Percentiles rank a stretch among this genome's conserved stretches.
Evolutionary conservation across 345 rosid genomes (phyloP).

Genomic region (Euclidium syriacum): DNA sequence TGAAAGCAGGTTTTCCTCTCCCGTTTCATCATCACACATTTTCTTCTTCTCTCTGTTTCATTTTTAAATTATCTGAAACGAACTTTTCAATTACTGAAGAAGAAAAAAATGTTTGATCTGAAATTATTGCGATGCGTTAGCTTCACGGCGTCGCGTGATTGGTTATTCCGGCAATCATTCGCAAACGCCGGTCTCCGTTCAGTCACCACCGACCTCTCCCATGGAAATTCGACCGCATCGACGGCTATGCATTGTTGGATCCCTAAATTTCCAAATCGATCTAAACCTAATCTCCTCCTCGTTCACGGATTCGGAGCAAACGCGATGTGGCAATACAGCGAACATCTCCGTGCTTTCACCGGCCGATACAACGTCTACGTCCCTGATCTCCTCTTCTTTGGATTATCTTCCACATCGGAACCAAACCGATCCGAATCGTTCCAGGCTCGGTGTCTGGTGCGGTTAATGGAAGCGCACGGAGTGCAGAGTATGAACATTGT

Average conservation of each 20-base stretch:
- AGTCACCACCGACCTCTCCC: slow-evolving; percentile 40
- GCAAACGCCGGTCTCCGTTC: slow-evolving; percentile 53
- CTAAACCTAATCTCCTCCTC: slow-evolving; percentile 54
- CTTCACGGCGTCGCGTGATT: slow-evolving; percentile 57
- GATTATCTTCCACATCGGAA: slow-evolving; percentile 43
- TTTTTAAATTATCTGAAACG: no score
- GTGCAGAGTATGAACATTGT: slow-evolving; percentile 46
- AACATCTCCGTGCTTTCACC: slow-evolving; percentile 50
- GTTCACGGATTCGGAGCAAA: slow-evolving; percentile 78
- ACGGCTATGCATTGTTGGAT: slow-evolving; percentile 75
- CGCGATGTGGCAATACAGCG: slow-evolving; percentile 78
- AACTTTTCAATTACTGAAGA: no score
- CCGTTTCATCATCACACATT: background rate
- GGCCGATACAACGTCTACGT: slow-evolving; percentile 63
- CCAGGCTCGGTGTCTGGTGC: slow-evolving; percentile 58
- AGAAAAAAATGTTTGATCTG: slow-evolving; percentile 22
- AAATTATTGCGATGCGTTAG: slow-evolving; percentile 48
- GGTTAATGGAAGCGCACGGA: slow-evolving; percentile 48
- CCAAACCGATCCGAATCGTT: slow-evolving; percentile 51
- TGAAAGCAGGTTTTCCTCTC: background rate
- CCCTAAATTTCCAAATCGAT: slow-evolving; percentile 34
- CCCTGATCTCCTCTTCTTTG: slow-evolving; percentile 70
- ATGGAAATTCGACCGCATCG: slow-evolving; percentile 31
- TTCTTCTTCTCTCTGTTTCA: slow-evolving; percentile 3
- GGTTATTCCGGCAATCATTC: slow-evolving; percentile 54